These are phyloP conservation scores for Sphagnurus paluster DNA, from an alignment of 1,284 basidiomycete species.

Conservation along the genomic window DNA sequence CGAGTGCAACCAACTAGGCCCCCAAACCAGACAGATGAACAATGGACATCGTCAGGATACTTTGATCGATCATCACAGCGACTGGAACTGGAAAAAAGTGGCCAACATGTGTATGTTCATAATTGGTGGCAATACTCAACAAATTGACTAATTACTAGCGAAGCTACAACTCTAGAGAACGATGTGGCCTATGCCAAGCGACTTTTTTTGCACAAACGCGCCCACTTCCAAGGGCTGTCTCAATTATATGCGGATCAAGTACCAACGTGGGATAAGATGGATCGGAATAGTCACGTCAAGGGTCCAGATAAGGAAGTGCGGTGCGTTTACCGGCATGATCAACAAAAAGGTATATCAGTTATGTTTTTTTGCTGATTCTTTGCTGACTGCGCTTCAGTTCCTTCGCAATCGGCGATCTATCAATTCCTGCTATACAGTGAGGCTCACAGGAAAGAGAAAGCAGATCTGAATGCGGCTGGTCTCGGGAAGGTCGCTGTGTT, in stretches of 20 bases:
- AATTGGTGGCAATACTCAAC: neutral
- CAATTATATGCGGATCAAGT: neutral
- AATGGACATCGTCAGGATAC: conserved; percentile 3
- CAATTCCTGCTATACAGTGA: neutral
- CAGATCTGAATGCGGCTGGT: neutral
- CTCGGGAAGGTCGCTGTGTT: neutral
- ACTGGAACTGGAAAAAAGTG: conserved; percentile 1
- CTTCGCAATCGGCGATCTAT: neutral
- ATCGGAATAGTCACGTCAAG: neutral
- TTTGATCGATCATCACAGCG: neutral
- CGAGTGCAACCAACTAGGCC: neutral
- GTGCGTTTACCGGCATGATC: neutral
- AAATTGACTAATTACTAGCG: neutral
- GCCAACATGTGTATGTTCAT: neutral
- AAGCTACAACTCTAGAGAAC: neutral
- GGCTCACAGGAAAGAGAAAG: neutral
- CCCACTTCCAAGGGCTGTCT: neutral
- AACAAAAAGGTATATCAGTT: neutral
- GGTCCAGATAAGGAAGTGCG: neutral
- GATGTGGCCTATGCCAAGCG: neutral
- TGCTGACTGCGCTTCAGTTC: neutral
- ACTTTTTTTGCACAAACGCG: conserved; percentile 2
- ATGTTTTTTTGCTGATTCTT: neutral
- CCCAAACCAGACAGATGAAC: neutral
- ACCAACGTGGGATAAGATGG: neutral